Conservation (phyloP, 805 yeast genomes). For the Saccharomycopsis oosterbeekiorum region DNA sequence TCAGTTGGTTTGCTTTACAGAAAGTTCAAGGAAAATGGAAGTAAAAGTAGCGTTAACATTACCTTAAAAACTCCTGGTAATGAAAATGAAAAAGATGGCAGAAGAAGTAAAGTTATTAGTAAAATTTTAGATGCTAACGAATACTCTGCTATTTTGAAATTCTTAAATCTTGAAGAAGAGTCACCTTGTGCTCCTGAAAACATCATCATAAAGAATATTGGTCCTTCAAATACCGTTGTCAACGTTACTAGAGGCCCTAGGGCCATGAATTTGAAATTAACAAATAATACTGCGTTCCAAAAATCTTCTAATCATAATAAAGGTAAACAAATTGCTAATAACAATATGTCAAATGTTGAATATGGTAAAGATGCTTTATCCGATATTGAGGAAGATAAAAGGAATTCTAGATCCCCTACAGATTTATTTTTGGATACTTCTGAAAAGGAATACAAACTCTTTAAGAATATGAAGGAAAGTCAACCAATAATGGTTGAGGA, state of each 20-base stretch:
- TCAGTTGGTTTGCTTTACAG: not conserved
- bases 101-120: constrained; percentile 13
- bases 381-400: not conserved
- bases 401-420: not conserved
- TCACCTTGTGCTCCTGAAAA: not conserved
- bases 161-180: constrained; percentile 8
- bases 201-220: not conserved
- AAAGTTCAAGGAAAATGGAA: not conserved
- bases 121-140: constrained; percentile 16
- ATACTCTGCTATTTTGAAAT: constrained; percentile 16
- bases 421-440: not conserved
- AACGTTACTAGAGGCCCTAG: not conserved
- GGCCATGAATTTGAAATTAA: not conserved
- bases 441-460: not conserved
- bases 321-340: not conserved
- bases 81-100: constrained; percentile 1
- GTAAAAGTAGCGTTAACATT: not conserved
- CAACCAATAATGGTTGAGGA: not conserved
- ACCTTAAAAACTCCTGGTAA: not conserved
- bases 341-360: not conserved
- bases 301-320: not conserved
- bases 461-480: not conserved
- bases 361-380: not conserved
- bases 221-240: not conserved
- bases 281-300: not conserved